Evolutionary conservation across 441 rosid genomes (phyloP).

Genomic region (Isatis lusitanica): DNA sequence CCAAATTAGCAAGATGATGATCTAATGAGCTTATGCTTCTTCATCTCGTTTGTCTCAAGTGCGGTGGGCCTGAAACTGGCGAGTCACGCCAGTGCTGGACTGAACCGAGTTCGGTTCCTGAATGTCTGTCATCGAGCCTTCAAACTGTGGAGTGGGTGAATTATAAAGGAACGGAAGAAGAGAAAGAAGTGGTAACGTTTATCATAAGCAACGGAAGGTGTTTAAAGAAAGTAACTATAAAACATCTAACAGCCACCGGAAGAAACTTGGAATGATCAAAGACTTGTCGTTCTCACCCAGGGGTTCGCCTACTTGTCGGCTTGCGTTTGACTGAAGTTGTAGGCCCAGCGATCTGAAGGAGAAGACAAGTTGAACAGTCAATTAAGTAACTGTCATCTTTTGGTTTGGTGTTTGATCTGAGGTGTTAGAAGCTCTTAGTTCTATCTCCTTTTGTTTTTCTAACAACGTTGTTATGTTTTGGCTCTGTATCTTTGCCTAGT

Average conservation of each 20-base stretch:
- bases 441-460: no score
- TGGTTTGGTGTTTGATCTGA: no score
- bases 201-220: background rate
- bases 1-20: background rate
- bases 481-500: no score
- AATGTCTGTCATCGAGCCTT: background rate
- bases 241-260: no score
- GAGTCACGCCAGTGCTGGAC: background rate
- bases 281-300: background rate
- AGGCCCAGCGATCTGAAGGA: background rate
- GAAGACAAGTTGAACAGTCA: background rate
- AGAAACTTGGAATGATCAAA: background rate
- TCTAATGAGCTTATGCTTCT: background rate
- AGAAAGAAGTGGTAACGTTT: background rate
- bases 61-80: background rate
- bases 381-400: no score
- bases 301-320: background rate
- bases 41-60: background rate
- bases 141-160: background rate
- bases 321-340: background rate
- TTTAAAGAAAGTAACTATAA: background rate
- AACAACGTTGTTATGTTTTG: no score
- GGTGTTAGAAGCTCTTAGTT: no score
- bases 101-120: slow-evolving; percentile 14
- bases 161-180: background rate